phyloP scores from a whole-genome alignment of 805 yeast species.

The Grigorovia transvaalensis region DNA sequence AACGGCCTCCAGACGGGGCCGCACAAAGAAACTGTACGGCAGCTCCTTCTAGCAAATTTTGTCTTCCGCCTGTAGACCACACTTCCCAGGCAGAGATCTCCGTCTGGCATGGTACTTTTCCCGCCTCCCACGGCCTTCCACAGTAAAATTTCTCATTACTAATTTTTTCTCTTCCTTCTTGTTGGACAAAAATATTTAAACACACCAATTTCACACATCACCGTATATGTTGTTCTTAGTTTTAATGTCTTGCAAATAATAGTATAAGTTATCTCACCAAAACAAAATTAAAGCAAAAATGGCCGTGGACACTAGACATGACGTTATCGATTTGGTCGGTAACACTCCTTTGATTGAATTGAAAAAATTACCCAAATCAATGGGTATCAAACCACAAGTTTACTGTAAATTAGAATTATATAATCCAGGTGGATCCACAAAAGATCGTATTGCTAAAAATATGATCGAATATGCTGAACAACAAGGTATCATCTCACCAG shows the following conservation, averaged over 20 bases:
- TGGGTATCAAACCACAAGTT: conserved; percentile 61
- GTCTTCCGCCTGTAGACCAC: too few species aligned
- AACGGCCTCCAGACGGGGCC: too few species aligned
- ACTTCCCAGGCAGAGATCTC: too few species aligned
- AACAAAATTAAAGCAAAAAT: background rate
- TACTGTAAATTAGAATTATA: conserved; percentile 72
- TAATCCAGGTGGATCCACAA: conserved; percentile 86
- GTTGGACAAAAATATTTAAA: background rate
- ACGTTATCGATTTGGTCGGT: conserved; percentile 69
- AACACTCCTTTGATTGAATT: conserved; percentile 72
- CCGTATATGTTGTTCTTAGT: too few species aligned
- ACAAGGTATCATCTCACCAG: conserved; percentile 71
- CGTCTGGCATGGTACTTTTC: too few species aligned
- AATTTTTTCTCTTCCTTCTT: background rate
- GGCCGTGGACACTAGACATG: conserved; percentile 21
- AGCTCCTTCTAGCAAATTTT: too few species aligned
- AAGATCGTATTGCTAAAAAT: conserved; percentile 77
- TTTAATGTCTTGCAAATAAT: too few species aligned
- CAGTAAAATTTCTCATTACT: too few species aligned
- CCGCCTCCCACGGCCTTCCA: too few species aligned
- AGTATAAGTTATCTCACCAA: background rate
- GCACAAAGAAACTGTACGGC: too few species aligned
- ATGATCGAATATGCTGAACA: conserved; percentile 83
- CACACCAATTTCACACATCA: background rate
- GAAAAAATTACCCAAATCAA: conserved; percentile 65